Base-by-base conservation (phyloP, 306 rosid species). In the Quercus rubra region DNA sequence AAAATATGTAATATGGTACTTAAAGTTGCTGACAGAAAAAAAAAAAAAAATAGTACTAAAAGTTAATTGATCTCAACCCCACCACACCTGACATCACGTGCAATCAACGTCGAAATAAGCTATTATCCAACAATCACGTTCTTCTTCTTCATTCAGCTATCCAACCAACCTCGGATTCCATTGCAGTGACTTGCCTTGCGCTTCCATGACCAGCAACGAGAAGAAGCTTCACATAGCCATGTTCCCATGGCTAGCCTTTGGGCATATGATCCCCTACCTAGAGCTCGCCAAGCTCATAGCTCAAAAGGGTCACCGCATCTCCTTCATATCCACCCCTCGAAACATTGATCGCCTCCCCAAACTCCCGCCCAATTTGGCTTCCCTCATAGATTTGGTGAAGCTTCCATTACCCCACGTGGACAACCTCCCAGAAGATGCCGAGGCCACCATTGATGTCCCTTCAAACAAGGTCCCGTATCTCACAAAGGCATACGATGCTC, bases 171-270 rank as follows among this genome's bases (percentile, higher is more conserved):
- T 6, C 21, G 17, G 4, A 21, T 11, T 21, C 64, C 9, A 10
- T 20, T 7, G 38, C 38, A 33, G 7, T 33, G 7, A 1, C 38
- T 33, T 5, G 10, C 10, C 46, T 38, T 38, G 46, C 10, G 46
- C 46, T 38, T 7, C 46, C 46, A 38, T 38, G 54, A 10, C 17
- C 54, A 46, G 15, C 15, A 12, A 46, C 54, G 54, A 46, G 54
- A 23, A 54, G 20, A 79, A 80, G 61, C 86, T 86, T 27, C 90
- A 88, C 80, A 78, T 90, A 55, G 90, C 73, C 0, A 62, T 86
- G 83, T 81, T 90, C 61, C 92, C 94, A 81, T 90, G 91, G 92
- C 79, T 88, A 1, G 89, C 88, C 23, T 88, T 85, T 4, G 92
- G 91, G 1, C 90, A 90, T 75, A 75, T 90, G 71, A 76, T 88